Evolutionary conservation across 441 rosid genomes (phyloP).

Genomic region (Breynia disticha): DNA sequence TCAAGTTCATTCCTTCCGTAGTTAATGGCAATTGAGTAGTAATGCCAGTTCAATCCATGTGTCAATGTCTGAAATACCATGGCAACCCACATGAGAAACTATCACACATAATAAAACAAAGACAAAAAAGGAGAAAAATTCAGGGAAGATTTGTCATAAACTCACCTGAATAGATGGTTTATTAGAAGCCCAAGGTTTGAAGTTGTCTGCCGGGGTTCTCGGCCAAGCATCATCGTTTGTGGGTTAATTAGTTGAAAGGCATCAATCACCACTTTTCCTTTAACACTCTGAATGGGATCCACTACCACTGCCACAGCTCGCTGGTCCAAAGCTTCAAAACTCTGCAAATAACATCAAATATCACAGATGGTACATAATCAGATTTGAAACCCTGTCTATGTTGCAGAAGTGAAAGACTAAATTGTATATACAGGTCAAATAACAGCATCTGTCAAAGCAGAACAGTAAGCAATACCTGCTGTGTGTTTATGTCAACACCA

Average conservation of each 20-base stretch:
- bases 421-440: background rate
- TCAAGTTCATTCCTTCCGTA: slow-evolving; percentile 97
- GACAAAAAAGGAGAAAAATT: background rate
- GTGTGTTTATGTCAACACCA: slow-evolving; percentile 96
- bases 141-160: slow-evolving; percentile 3
- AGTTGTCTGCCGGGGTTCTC: slow-evolving; percentile 93
- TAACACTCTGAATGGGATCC: slow-evolving; percentile 96
- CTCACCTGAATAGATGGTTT: slow-evolving; percentile 92
- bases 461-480: slow-evolving; percentile 46
- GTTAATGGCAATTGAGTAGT: slow-evolving; percentile 93
- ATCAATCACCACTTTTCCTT: slow-evolving; percentile 97
- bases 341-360: slow-evolving; percentile 35
- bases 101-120: background rate
- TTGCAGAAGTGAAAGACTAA: background rate
- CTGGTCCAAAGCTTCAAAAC: slow-evolving; percentile 98
- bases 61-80: slow-evolving; percentile 55
- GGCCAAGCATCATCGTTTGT: slow-evolving; percentile 99
- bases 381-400: background rate
- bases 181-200: slow-evolving; percentile 97
- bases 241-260: slow-evolving; percentile 95
- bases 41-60: slow-evolving; percentile 91
- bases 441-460: background rate
- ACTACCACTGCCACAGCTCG: slow-evolving; percentile 98
- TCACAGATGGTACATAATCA: slow-evolving; percentile 3
- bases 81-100: slow-evolving; percentile 12